A percentile compares a stretch with the other conserved stretches of the same genome.
These are phyloP conservation scores for Linaria vulgaris DNA, from an alignment of 257 asterid genomes.

Conservation along the genomic window DNA sequence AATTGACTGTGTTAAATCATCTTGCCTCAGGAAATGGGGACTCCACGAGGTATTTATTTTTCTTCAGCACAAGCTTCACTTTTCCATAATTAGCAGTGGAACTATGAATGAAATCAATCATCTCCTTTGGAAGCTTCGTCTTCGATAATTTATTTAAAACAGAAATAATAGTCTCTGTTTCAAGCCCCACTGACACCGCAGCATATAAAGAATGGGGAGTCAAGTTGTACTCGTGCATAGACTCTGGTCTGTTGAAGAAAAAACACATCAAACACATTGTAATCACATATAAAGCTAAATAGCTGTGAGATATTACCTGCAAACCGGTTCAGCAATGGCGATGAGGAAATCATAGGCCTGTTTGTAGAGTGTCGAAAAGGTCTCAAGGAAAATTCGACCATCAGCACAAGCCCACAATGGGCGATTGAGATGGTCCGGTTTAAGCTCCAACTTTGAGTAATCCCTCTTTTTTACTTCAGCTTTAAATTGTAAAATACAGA, in stretches of 20 bases:
- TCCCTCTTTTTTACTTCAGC: constrained; percentile 84
- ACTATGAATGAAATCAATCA: constrained; percentile 84
- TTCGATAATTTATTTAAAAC: constrained; percentile 85
- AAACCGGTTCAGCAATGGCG: constrained; percentile 97
- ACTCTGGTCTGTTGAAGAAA: constrained; percentile 77
- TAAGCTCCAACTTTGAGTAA: constrained; percentile 84
- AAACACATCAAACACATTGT: constrained; percentile 21
- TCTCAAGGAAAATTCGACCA: constrained; percentile 94
- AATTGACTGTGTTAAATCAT: constrained; percentile 17
- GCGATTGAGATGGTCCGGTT: constrained; percentile 81
- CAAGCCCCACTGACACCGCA: constrained; percentile 97
- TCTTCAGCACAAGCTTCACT: constrained; percentile 96
- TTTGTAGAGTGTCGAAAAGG: constrained; percentile 81
- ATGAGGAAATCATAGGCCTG: constrained; percentile 98
- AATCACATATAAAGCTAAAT: constrained; percentile 6
- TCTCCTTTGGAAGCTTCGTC: constrained; percentile 94
- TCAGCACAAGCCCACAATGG: constrained; percentile 98
- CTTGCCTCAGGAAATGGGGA: constrained; percentile 96
- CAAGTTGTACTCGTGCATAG: constrained; percentile 97
- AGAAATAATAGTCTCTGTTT: constrained; percentile 86
- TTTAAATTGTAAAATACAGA: constrained; percentile 23
- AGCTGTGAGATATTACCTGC: constrained; percentile 53
- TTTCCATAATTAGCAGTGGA: constrained; percentile 97
- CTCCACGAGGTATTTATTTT: constrained; percentile 86
- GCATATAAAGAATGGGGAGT: constrained; percentile 96